Percentiles rank a stretch among this genome's conserved stretches.
Conservation (phyloP, 257 asterid species). For the Primulina huaijiensis region DNA sequence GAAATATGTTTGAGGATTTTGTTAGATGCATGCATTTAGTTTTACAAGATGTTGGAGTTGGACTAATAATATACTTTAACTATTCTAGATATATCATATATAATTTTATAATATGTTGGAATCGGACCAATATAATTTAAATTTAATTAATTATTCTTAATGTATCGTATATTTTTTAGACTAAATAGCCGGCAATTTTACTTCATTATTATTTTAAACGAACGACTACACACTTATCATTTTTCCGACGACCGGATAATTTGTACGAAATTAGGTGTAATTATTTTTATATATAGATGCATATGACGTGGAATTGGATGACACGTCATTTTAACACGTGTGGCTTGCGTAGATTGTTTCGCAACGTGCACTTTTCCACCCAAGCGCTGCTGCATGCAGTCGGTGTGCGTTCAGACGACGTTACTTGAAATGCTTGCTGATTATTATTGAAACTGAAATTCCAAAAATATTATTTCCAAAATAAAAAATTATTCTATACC, state of each 20-base stretch:
- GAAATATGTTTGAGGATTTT: neutral
- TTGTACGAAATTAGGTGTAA: slow-evolving; percentile 2
- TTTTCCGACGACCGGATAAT: neutral
- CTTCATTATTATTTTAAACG: neutral
- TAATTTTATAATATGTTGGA: neutral
- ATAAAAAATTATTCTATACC: too few relatives aligned
- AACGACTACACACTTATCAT: neutral
- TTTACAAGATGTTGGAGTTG: neutral
- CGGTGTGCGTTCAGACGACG: too few relatives aligned
- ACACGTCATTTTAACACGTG: neutral
- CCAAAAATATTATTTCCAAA: too few relatives aligned
- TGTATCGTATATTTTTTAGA: neutral
- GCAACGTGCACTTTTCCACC: too few relatives aligned
- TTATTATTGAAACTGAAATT: neutral
- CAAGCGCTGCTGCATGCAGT: too few relatives aligned
- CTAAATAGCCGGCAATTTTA: slow-evolving; percentile 23
- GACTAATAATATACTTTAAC: neutral
- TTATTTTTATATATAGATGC: neutral
- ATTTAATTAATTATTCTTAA: neutral
- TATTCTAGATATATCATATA: neutral
- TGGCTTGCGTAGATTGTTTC: too few relatives aligned
- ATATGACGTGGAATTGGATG: slow-evolving; percentile 2
- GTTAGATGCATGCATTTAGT: slow-evolving; percentile 9
- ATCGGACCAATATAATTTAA: neutral
- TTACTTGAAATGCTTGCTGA: too few relatives aligned